A percentile compares a stretch with the other conserved stretches of the same genome.
Evolutionary conservation across 148 eudicot species (phyloP).

Genomic region (Camellia granthamiana): DNA sequence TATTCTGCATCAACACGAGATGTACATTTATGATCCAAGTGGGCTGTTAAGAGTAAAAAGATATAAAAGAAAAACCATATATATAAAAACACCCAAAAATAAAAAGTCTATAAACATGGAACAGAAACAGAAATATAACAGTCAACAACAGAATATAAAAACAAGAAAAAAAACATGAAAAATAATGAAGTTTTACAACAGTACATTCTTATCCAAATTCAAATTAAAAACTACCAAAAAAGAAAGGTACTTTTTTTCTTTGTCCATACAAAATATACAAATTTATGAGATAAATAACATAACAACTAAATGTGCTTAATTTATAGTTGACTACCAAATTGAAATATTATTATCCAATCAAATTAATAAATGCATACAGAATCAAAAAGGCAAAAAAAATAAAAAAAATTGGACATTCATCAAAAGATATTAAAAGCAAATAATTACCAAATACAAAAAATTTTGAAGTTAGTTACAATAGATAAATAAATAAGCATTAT

Average conservation of each 20-base stretch:
- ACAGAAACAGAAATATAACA: not conserved
- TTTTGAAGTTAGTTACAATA: not conserved
- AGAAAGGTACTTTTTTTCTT: not conserved
- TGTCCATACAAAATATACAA: not conserved
- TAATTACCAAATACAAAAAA: not conserved
- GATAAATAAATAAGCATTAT: not conserved
- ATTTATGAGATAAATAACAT: not conserved
- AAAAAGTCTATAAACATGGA: not conserved
- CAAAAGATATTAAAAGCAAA: not conserved
- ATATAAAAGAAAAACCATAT: not conserved
- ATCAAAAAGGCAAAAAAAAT: not conserved
- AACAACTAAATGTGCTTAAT: not conserved
- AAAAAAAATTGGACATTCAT: not conserved
- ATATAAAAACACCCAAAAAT: conserved; percentile 9
- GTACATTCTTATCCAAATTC: not conserved
- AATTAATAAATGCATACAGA: not conserved
- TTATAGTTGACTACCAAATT: not conserved
- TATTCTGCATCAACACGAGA: conserved; percentile 17
- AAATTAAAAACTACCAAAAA: not conserved
- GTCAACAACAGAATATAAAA: not conserved
- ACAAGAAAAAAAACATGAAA: not conserved
- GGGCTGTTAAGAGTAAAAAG: not conserved
- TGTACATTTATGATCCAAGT: conserved; percentile 2
- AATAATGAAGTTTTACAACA: not conserved
- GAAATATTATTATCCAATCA: not conserved